A percentile compares a stretch with the other conserved stretches of the same genome.
These are phyloP conservation scores for Clarkia xantiana DNA, from an alignment of 345 rosid species.

Conservation along the genomic window DNA sequence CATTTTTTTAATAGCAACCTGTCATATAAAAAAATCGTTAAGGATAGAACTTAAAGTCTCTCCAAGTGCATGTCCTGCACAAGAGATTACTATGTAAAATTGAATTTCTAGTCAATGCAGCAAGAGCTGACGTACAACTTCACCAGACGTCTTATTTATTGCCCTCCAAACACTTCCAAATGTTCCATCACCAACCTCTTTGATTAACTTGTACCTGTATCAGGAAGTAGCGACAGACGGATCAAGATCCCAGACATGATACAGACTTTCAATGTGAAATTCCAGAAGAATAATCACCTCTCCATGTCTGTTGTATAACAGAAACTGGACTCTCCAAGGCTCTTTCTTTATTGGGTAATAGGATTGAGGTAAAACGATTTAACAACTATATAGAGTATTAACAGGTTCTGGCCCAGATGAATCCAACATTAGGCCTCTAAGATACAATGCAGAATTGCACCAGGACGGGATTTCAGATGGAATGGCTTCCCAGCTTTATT, in stretches of 20 bases:
- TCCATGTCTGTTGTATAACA: conserved; percentile 44
- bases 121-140: conserved; percentile 51
- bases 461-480: conserved; percentile 18
- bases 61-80: too few species aligned
- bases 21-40: not conserved
- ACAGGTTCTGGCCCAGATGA: conserved; percentile 20
- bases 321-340: conserved; percentile 12
- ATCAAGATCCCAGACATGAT: not conserved
- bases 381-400: conserved; percentile 16
- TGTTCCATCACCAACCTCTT: conserved; percentile 94
- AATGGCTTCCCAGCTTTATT: conserved; percentile 42
- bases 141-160: conserved; percentile 63
- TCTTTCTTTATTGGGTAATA: conserved; percentile 30
- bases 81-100: not conserved
- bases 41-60: too few species aligned
- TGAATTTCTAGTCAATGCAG: not conserved
- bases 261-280: not conserved
- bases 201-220: conserved; percentile 61
- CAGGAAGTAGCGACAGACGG: conserved; percentile 3
- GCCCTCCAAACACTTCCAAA: conserved; percentile 94
- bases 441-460: conserved; percentile 11
- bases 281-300: conserved; percentile 30
- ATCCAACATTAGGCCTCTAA: conserved; percentile 22
- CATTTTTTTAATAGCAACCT: conserved; percentile 98
- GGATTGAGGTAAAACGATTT: conserved; percentile 7